Base-by-base conservation (phyloP, 495 filamentous ascomycete species). In the Penicillium macrosclerotiorum region DNA sequence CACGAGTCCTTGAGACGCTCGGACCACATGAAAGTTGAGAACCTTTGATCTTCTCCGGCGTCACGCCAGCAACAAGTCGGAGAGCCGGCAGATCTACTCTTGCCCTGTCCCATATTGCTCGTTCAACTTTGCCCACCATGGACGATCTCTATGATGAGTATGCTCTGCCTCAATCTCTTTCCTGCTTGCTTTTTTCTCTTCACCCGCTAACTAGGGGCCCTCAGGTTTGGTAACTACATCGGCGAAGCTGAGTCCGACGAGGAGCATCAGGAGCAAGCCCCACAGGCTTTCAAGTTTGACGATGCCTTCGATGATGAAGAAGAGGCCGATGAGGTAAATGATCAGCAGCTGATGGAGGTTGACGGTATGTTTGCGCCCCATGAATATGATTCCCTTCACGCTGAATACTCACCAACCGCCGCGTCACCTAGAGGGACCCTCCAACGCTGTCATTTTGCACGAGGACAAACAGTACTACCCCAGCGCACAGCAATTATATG, bases 391-490 rank as follows among this genome's bases (percentile, higher is more conserved):
- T 9, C 16, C 25, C 8, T 13, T n/a, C 11, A 11, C 14, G 8
- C n/a, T 14, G 16, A 30, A 16, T 5, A 26, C 27, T 14, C 55
- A 49, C 62, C 42, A 47, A 56, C 23, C 27, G 18, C 17, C 39
- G 40, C 41, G 37, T 31, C 26, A 39, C 73, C 75, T 84, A 67
- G 89, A 95, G 37, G 91, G 89, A n/a, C 89, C 93, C 14, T 96
- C 91, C 5, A 98, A 97, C 66, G 92, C 92, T 32, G 91, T 98
- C 24, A 77, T 98, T 37, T 79, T 98, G 23, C 94, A 98, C 63
- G 93, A 98, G 73, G 94, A 98, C 71, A 97, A 98, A 67, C 93
- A 97, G 71, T 98, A 98, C 62, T 98, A 98, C 60, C 94, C 93
- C 13, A 95, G 89, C 19, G 94, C 93, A 22, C 84, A 90, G 53